phyloP scores from a whole-genome alignment of 768 basidiomycete genomes.

The Grammothele lineata region DNA sequence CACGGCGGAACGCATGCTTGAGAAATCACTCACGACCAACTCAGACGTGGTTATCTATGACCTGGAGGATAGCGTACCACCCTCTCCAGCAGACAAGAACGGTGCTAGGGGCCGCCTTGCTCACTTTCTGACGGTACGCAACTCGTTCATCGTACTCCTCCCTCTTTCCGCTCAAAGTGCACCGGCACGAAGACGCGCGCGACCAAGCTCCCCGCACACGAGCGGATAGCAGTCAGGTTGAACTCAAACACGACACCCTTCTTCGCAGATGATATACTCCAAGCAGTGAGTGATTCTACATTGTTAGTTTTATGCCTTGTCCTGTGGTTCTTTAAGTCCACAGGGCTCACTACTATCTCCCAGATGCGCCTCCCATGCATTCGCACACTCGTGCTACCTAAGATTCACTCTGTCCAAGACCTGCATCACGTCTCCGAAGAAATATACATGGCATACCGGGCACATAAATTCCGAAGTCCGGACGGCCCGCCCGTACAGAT shows the following conservation, averaged over 20 bases:
- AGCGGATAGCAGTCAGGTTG: constrained; percentile 64
- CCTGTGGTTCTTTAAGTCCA: neutral
- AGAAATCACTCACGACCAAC: constrained; percentile 59
- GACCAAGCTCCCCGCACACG: constrained; percentile 35
- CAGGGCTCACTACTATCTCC: neutral
- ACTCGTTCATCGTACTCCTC: neutral
- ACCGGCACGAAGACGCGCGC: neutral
- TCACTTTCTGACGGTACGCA: constrained; percentile 53
- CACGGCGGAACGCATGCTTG: constrained; percentile 75
- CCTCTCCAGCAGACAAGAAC: constrained; percentile 50
- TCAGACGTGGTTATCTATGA: constrained; percentile 86
- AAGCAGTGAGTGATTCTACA: constrained; percentile 42
- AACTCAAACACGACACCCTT: constrained; percentile 65
- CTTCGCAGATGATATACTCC: constrained; percentile 59
- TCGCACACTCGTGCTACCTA: constrained; percentile 76
- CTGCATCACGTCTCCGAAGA: constrained; percentile 54
- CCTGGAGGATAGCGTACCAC: constrained; percentile 82
- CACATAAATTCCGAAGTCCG: constrained; percentile 14
- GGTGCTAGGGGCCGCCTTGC: constrained; percentile 52
- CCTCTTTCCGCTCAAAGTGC: neutral
- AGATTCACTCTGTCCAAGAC: constrained; percentile 69
- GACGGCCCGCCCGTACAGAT: constrained; percentile 42
- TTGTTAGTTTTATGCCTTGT: neutral
- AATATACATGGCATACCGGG: constrained; percentile 33
- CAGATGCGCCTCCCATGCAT: constrained; percentile 47